Percentiles rank a stretch among this genome's conserved stretches.
phyloP scores from a whole-genome alignment of 2,329 filamentous ascomycete species.

The Pseudogymnoascus sp. region DNA sequence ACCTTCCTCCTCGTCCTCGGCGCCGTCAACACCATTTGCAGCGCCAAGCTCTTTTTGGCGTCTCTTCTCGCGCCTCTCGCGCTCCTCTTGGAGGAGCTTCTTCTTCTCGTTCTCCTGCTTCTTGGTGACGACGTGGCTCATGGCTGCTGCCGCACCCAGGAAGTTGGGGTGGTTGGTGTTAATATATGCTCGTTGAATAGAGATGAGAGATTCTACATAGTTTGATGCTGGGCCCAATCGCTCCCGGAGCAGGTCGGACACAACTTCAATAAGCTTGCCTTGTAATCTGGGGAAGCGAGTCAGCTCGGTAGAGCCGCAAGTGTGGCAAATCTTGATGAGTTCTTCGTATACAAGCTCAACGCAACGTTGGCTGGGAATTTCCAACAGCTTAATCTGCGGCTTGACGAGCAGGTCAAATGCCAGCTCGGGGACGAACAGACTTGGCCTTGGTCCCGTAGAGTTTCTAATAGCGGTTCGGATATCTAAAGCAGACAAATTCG shows the following conservation, averaged over 20 bases:
- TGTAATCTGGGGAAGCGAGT: conserved; percentile 87
- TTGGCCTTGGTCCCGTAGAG: conserved; percentile 90
- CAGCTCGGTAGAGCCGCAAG: conserved; percentile 90
- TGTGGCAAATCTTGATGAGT: conserved; percentile 98
- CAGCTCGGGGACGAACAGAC: conserved; percentile 93
- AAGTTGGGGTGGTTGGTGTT: conserved; percentile 99
- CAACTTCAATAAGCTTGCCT: conserved; percentile 94
- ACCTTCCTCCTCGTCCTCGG: conserved; percentile 50
- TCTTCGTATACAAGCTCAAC: conserved; percentile 98
- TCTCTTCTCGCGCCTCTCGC: conserved; percentile 74
- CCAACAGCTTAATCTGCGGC: conserved; percentile 94
- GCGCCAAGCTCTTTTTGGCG: conserved; percentile 73
- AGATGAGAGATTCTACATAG: conserved; percentile 94
- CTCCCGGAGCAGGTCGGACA: conserved; percentile 90
- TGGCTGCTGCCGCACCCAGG: conserved; percentile 88
- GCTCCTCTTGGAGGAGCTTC: conserved; percentile 69
- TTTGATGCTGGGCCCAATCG: conserved; percentile 78
- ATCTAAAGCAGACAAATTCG: conserved; percentile 86
- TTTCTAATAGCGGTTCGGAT: conserved; percentile 97
- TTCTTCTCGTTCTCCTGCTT: conserved; percentile 93
- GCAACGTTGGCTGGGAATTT: conserved; percentile 89
- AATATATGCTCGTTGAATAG: conserved; percentile 96
- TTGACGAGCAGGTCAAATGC: conserved; percentile 97
- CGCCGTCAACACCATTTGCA: conserved; percentile 63
- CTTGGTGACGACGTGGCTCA: conserved; percentile 91